Percentiles rank a stretch among this genome's conserved stretches.
phyloP scores from a whole-genome alignment of 495 filamentous ascomycete species.

The Letharia lupina region DNA sequence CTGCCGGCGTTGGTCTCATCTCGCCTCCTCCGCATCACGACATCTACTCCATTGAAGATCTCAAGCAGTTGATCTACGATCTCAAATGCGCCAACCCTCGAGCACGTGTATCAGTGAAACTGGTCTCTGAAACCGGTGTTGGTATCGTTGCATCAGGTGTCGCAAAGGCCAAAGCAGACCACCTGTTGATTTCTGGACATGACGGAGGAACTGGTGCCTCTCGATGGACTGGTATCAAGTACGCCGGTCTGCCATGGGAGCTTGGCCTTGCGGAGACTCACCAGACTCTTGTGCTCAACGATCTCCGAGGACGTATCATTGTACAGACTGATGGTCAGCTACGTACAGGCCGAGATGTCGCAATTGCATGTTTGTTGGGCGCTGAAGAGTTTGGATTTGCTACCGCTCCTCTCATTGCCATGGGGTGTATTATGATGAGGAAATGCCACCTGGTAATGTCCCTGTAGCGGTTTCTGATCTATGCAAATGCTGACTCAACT shows the following conservation, averaged over 20 bases:
- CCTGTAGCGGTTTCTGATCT: background rate
- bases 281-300: slow-evolving; percentile 96
- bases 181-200: slow-evolving; percentile 96
- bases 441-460: slow-evolving; percentile 42
- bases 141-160: slow-evolving; percentile 98
- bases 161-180: slow-evolving; percentile 96
- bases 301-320: slow-evolving; percentile 90
- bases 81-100: slow-evolving; percentile 96
- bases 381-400: slow-evolving; percentile 98
- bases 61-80: slow-evolving; percentile 99
- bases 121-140: slow-evolving; percentile 96
- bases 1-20: slow-evolving; percentile 94
- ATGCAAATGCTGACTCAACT: slow-evolving; percentile 9
- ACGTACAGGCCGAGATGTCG: slow-evolving; percentile 88
- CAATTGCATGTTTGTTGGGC: slow-evolving; percentile 91
- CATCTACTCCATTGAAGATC: slow-evolving; percentile 97
- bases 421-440: slow-evolving; percentile 97
- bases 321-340: slow-evolving; percentile 98
- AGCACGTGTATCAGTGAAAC: slow-evolving; percentile 93
- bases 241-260: slow-evolving; percentile 97
- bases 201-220: slow-evolving; percentile 98
- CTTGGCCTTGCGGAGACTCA: slow-evolving; percentile 96
- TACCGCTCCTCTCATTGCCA: slow-evolving; percentile 92
- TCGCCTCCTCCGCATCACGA: slow-evolving; percentile 99
- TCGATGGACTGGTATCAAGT: slow-evolving; percentile 99